Evolutionary conservation across 2,329 filamentous ascomycete genomes (phyloP).

Genomic region (Penicillium sp.): DNA sequence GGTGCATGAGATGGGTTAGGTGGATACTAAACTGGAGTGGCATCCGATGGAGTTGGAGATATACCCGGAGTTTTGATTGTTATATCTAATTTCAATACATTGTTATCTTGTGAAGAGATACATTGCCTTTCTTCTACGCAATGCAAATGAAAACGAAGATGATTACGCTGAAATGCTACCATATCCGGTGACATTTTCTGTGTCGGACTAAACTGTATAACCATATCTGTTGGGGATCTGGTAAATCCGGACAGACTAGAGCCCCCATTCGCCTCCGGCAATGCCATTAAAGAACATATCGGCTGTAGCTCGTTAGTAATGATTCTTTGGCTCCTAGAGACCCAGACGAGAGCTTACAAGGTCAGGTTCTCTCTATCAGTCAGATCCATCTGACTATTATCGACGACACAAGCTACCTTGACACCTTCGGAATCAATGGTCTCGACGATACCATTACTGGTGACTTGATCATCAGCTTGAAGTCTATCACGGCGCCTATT

Average conservation of each 20-base stretch:
- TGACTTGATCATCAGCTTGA: conserved; percentile 18
- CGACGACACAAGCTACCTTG: conserved; percentile 35
- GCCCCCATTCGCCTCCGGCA: not conserved
- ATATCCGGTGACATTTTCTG: too few relatives aligned
- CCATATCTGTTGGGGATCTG: too few relatives aligned
- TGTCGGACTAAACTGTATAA: too few relatives aligned
- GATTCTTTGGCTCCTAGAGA: not conserved
- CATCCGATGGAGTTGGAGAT: not conserved
- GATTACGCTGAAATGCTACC: too few relatives aligned
- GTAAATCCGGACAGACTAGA: not conserved
- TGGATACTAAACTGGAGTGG: not conserved
- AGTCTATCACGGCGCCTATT: conserved; percentile 44
- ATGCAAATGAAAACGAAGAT: too few relatives aligned
- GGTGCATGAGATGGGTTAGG: conserved; percentile 5
- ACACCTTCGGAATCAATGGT: conserved; percentile 29
- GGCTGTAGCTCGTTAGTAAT: not conserved
- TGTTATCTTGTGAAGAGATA: not conserved
- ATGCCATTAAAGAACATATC: not conserved
- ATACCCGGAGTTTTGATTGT: conserved; percentile 6
- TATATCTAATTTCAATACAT: not conserved
- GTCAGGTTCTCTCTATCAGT: conserved; percentile 42
- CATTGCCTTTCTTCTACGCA: too few relatives aligned
- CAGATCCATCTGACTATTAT: conserved; percentile 42
- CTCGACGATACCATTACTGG: conserved; percentile 32
- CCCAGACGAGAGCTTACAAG: conserved; percentile 16